Base-by-base conservation (phyloP, 768 basidiomycete species). In the Suillus lakei region DNA sequence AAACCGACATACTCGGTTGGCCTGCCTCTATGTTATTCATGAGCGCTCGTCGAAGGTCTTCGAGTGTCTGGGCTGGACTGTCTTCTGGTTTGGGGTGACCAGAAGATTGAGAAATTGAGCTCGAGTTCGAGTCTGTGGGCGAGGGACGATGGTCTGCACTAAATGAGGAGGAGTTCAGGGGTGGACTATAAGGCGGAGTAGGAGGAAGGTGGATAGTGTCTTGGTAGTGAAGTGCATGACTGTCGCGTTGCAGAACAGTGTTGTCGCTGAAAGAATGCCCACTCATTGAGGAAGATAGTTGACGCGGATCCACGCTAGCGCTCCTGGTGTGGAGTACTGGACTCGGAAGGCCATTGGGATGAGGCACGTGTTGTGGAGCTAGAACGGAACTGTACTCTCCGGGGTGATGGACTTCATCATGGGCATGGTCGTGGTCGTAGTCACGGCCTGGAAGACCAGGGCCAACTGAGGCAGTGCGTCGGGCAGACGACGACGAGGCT, bases 401-500 rank as follows among this genome's bases (percentile, higher is more conserved):
- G 36, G 41, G 43, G 28, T 30, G n/a, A 43, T 18, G 6, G n/a
- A 46, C 36, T 21, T 67, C 60, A 21, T 66, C 65, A 18, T 39
- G 30, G 21, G 51, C 61, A 10, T 50, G 16, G 12, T 50, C 23
- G 18, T 64, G 54, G 34, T 67, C 53, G 18, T 60, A 41, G 51
- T 68, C 54, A 23, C 30, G 51, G 43, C 30, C 28, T 36, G 64
- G 67, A 15, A 68, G 59, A 2, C 73, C 70, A 26, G 75, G 72
- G 1, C 72, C 75, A 26, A 73, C 68, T 23, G 72, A 76, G 1
- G 70, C 61, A 8, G 71, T 65, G 9, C 69, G 69, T 53, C 66
- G 68, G 32, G 61, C 32, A n/a, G 16, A 83, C 77, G 26, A 77
- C 69, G 10, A 77, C 65, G 50, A 81, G 4, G 84, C 83, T 0